Conservation (phyloP, 208 protist genomes). For the Acanthamoeba royreba region DNA sequence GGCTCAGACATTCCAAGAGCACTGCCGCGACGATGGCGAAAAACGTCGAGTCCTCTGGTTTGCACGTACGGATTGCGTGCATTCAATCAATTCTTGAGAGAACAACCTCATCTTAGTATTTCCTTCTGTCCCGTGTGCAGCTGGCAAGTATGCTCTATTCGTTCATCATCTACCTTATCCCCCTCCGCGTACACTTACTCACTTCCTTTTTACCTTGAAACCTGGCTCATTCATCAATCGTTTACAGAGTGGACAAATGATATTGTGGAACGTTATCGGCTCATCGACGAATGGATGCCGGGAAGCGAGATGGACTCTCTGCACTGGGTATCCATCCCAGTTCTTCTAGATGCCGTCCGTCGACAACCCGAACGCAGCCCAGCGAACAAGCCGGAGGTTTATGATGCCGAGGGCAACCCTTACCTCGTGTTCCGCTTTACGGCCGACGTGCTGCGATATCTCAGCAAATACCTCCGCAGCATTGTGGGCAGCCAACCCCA, state of each 20-base stretch:
- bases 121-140: background rate
- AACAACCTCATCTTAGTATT: background rate
- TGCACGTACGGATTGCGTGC: background rate
- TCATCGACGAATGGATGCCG: background rate
- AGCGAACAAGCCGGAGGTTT: background rate
- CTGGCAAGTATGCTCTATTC: background rate
- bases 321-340: background rate
- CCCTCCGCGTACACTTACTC: background rate
- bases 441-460: background rate
- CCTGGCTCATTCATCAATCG: background rate
- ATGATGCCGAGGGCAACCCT: background rate
- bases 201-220: background rate
- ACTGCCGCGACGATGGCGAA: background rate
- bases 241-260: background rate
- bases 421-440: background rate
- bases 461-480: background rate
- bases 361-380: background rate
- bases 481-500: background rate
- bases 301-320: slow-evolving; percentile 11
- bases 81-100: no score
- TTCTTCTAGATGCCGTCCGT: background rate
- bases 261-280: background rate
- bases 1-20: background rate
- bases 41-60: background rate
- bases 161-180: background rate